Evolutionary conservation across 164 flowering plant species (phyloP), one percentile per base, ranked within the genome.

Genomic region (Tinospora cordifolia): DNA sequence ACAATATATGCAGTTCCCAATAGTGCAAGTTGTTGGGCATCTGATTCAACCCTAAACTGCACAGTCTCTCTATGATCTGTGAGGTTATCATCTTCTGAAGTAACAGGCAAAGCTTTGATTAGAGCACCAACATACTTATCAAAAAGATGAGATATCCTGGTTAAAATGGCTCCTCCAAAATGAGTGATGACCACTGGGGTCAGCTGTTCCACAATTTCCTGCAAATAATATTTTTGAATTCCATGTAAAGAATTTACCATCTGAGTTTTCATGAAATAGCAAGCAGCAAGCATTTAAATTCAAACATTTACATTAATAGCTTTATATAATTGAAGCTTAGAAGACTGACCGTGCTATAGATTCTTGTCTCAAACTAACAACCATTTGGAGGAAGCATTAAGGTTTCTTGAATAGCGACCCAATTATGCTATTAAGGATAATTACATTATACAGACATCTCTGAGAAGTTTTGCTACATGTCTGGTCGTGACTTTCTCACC

Each of bases 11-110:
- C 99, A 77, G 84, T 78, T 69, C 99, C 97, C 74, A 94, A 69
- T 72, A 92, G 84, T n/a, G 93, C 87, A 73, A 94, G 91, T 81
- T 92, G 97, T 76, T 92, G 88, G n/a, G 97, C 81, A 82, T 94
- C 99, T 60, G 97, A 89, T 82, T 94, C 99, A 75, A 91, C 90
- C 81, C 84, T 84, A 69, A 86, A 87, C 66, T 85, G 81, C 46
- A 82, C 66, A 30, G 69, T 70, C 63, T 84, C 98, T 68, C 88
- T 90, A 60, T 85, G 81, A 71, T 91, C 95, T 14, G 81, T 46
- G 62, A 90, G 84, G 78, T 76, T 83, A 62, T 94, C 99, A 70
- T 94, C 99, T 79, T 92, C 99, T 54, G 92, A 83, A 21, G 90
- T 85, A 2, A 87, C 83, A 26, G 96, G 88, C 71, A 94, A 75